Base-by-base conservation (phyloP, 2,329 filamentous ascomycete species). In the Rhynchosporium graminicola region DNA sequence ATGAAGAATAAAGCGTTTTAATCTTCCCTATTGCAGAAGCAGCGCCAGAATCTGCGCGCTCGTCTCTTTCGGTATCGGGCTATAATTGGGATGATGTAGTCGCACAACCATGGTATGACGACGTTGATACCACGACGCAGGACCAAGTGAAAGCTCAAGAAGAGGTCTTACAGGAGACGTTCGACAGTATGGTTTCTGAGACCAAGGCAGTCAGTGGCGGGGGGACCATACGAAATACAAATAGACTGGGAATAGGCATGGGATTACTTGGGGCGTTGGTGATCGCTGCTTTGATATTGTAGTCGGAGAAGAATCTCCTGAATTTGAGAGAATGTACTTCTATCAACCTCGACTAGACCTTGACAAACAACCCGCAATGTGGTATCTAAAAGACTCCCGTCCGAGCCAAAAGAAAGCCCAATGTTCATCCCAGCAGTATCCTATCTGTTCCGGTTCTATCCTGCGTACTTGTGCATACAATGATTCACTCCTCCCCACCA, bases 71-170 rank as follows among this genome's bases (percentile, higher is more conserved):
- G 8, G 1, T 13, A 0, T 36, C 51, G 8, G 40, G 42, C 40
- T 59, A 58, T 28, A 58, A 56, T 40, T 63, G 61, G 61, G 48
- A 55, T 9, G 12, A 12, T 10, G 59, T 63, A 28, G 61, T 63
- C 31, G 40, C 42, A 10, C 40, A 47, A 5, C 40, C 56, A 5
- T 63, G 61, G 61, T 63, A 59, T 20, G 45, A n/a, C n/a, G 48
- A 26, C 46, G 40, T 63, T 6, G 56, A 57, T 13, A 10, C 47
- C 1, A 8, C 46, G 7, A 8, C 33, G 4, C 48, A 47, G 31
- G 13, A 13, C 2, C 10, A 33, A 3, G 20, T 63, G 4, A 12
- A 42, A 5, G 42, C 12, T 13, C 61, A 63, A 31, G 61, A 63
- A 43, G 12, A 54, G 1, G 31, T 29, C 3, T 42, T 63, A 26